Evolutionary conservation across 2,329 filamentous ascomycete genomes (phyloP), one percentile per base, ranked within the genome.

Genomic region (Penicillium sp.): DNA sequence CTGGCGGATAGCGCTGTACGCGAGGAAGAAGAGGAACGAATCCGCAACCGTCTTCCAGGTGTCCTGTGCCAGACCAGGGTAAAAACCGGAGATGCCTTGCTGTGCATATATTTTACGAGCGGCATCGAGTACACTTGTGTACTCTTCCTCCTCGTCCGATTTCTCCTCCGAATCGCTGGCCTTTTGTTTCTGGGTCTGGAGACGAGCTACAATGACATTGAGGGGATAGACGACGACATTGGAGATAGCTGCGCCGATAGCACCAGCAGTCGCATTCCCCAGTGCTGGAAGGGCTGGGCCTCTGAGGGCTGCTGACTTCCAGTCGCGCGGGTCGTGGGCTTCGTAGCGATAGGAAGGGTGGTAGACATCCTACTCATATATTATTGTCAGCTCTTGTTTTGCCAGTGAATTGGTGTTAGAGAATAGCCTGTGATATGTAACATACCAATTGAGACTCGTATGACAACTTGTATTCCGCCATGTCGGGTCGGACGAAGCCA

Each of bases 11-110:
- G 81, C 82, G 2, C 77, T 89, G 75, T 96, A 95, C 55, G 90
- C 87, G 16, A 93, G 81, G 75, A 95, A 95, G 79, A 95, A 95
- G 48, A 95, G 79, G 69, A 94, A 93, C 53, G 88, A 90, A 75
- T 94, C 91, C 29, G 85, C 81, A 21, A 87, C 79, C 22, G 84
- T 86, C 71, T 89, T 91, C 65, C 77, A 80, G 10, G 87, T 84
- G 66, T 90, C 87, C 34, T 83, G 80, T 6, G 80, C 74, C 1
- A 89, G 71, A 24, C 88, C 88, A 22, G 79, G 81, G 68, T 89
- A 96, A 61, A 96, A 86, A 1, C 87, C 89, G 16, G 87, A 61
- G 3, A 89, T 86, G n/a, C 90, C 90, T 71, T 92, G 89, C 31
- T 82, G 78, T 32, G 79, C 75, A 65, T 88, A 88, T 60, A 95